Evolutionary conservation across 2,329 filamentous ascomycete species (phyloP), one percentile per base, ranked within the genome.

Genomic region (Polytolypa hystricis): DNA sequence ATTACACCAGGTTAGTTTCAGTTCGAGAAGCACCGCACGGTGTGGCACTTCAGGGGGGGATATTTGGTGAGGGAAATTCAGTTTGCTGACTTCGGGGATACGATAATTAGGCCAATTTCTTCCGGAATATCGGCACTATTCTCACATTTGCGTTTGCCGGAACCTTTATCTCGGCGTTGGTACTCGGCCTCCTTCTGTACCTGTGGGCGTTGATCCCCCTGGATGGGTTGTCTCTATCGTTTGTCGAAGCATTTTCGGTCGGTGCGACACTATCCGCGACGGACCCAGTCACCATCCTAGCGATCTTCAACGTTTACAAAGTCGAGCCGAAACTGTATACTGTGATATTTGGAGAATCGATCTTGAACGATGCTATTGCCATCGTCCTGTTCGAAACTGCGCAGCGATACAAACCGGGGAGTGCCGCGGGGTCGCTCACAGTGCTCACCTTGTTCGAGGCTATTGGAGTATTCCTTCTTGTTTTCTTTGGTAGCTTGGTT

Each of bases 281-380:
- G 1, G 91, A 98, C 55, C 91, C 91, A 0, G 89, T 98, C 41
- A 98, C 91, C 0, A 96, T 98, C 50, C 70, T 98, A 37, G 91
- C 91, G 57, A 98, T 98, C 49, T 98, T 98, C 74, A 96, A 95
- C 60, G 83, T 91, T 1, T 98, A 96, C 74, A 96, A 96, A 64
- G 91, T 98, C 51, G 91, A 98, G 53, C 91, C 91, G 2, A 96
- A 96, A 64, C 74, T 98, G 12, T 98, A 98, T 65, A 98, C 91
- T 19, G 79, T 98, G 57, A 98, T 98, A 48, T 98, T 98, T 59
- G 91, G 91, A 56, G 91, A 98, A 64, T 93, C 89, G 5, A 96
- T 98, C 42, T 68, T 98, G 38, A 98, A 98, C 58, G 91, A 98
- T 66, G 91, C 91, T 30, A 89, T 98, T 54, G 91, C 91, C 46